Evolutionary conservation across 768 basidiomycete species (phyloP).

Genomic region (Termitomyces sp.): DNA sequence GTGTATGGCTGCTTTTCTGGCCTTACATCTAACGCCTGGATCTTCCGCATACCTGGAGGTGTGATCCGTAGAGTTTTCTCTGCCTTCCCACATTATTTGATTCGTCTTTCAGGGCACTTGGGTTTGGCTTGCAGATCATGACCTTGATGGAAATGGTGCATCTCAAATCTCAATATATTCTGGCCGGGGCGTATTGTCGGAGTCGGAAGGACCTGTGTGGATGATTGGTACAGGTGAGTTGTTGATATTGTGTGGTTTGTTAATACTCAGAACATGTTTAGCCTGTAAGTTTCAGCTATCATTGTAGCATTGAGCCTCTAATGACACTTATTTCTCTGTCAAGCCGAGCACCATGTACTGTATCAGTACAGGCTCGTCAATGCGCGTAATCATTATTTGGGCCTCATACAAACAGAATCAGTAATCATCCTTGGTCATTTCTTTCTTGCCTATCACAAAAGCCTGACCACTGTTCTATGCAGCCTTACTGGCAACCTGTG

Average conservation of each 20-base stretch:
- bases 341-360: conserved; percentile 66
- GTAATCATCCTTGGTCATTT: conserved; percentile 27
- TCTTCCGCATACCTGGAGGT: conserved; percentile 73
- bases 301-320: background rate
- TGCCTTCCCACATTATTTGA: background rate
- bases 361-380: conserved; percentile 69
- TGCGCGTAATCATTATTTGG: conserved; percentile 68
- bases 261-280: background rate
- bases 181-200: conserved; percentile 72
- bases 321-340: background rate
- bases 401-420: conserved; percentile 72
- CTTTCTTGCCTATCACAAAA: background rate
- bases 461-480: conserved; percentile 7
- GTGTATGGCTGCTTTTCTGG: conserved; percentile 69
- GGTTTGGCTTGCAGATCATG: conserved; percentile 85
- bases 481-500: conserved; percentile 72
- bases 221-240: conserved; percentile 67
- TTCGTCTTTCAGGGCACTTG: conserved; percentile 56
- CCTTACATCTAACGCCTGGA: conserved; percentile 54
- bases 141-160: conserved; percentile 54
- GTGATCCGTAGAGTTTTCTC: background rate
- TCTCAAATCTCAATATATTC: conserved; percentile 57
- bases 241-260: background rate
- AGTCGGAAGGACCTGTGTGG: conserved; percentile 79
- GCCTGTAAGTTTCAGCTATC: conserved; percentile 7